Base-by-base conservation (phyloP, 495 filamentous ascomycete species). In the Podospora pseudopauciseta region DNA sequence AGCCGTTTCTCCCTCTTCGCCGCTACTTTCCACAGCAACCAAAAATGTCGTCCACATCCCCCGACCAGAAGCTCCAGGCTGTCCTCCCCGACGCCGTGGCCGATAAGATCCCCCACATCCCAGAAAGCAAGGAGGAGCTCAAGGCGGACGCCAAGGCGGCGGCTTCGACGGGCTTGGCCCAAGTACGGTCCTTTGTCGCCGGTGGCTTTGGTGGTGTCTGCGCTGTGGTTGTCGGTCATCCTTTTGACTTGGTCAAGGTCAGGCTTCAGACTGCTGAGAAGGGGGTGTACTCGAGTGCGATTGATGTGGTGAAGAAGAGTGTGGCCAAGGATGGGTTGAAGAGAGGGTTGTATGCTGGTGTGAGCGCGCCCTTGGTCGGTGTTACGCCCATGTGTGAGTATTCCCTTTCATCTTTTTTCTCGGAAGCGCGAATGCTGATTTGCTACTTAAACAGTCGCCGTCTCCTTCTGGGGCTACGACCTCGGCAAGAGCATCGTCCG, bases 401-500 rank as follows among this genome's bases (percentile, higher is more conserved):
- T 19, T 58, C 58, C 23, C 30, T 64, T 39, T 4, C 60, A 16
- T 67, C 15, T 54, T 39, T 27, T 63, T 3, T 53, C 66, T 26
- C 39, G 7, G 7, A 7, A 23, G 28, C 57, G 4, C 63, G 3
- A 65, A 56, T 34, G 7, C 39, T 49, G 15, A 19, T 58, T 20
- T 58, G 55, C 3, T 4, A 7, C 6, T 58, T 58, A 4, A 53
- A 60, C 66, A 97, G 94, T 98, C 81, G 95, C 95, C 74, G 93
- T 99, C 60, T 97, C 93, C 77, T 99, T 99, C 86, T 99, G 95
- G 92, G 95, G 95, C 71, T 99, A 97, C 80, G 95, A 97, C 78
- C 82, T 97, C 64, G 96, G 95, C 80, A 97, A 99, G 80, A 82
- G 86, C 65, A 84, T 99, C 71, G 92, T 98, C 63, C 85, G 87